Evolutionary conservation across 305 asterid species (phyloP).

Genomic region (Striga hermonthica): DNA sequence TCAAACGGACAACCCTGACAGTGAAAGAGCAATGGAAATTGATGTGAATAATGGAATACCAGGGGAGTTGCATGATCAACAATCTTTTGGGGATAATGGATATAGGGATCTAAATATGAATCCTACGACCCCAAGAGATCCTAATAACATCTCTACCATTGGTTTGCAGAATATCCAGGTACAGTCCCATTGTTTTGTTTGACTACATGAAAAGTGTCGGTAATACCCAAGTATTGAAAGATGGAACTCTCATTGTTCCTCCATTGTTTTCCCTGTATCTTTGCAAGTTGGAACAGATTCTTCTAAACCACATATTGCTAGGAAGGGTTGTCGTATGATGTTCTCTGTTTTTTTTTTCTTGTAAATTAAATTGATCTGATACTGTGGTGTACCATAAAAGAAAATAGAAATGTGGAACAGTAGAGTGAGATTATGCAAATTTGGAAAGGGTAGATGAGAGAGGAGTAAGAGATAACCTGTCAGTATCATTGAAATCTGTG

Average conservation of each 20-base stretch:
- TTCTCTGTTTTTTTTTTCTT: conserved; percentile 8
- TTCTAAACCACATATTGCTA: conserved; percentile 10
- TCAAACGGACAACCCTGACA: conserved; percentile 36
- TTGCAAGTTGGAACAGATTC: background rate
- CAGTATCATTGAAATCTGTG: no score
- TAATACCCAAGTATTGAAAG: background rate
- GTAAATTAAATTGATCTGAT: no score
- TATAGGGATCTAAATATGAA: conserved; percentile 38
- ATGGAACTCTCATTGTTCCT: background rate
- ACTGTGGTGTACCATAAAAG: no score
- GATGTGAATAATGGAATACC: conserved; percentile 38
- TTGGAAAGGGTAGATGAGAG: background rate
- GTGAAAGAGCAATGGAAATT: conserved; percentile 26
- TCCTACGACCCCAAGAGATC: conserved; percentile 40
- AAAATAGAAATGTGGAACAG: no score
- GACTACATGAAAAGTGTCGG: background rate
- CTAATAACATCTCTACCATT: conserved; percentile 40
- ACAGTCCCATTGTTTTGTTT: conserved; percentile 22
- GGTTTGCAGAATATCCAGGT: conserved; percentile 81
- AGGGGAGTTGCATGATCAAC: conserved; percentile 47
- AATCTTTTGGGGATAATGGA: conserved; percentile 37
- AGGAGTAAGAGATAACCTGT: no score
- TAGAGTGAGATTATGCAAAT: conserved; percentile 9
- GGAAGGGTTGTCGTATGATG: conserved; percentile 3
- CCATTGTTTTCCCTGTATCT: background rate